These are phyloP conservation scores for Dovyalis caffra DNA, from an alignment of 345 rosid genomes.

Conservation along the genomic window DNA sequence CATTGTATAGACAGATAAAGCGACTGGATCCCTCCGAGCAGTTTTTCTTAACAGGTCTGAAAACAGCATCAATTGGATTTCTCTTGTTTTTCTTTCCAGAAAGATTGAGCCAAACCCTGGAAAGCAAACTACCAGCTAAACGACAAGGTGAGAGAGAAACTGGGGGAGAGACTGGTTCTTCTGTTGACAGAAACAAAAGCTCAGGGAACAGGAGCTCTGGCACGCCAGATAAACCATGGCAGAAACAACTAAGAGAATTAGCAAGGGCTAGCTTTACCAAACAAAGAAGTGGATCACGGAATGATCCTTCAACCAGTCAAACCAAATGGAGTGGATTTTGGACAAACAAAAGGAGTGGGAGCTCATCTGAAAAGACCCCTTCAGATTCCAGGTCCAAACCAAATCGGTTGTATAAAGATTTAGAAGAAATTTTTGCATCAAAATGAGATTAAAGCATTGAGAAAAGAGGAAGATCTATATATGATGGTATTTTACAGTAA, in stretches of 20 bases:
- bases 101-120: slow-evolving; percentile 40
- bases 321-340: slow-evolving; percentile 71
- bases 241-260: slow-evolving; percentile 69
- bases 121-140: slow-evolving; percentile 41
- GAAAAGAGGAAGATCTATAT: not conserved
- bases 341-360: slow-evolving; percentile 60
- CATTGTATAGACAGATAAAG: slow-evolving; percentile 64
- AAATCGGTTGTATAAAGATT: slow-evolving; percentile 63
- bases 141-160: slow-evolving; percentile 28
- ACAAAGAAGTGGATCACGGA: slow-evolving; percentile 42
- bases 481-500: no score
- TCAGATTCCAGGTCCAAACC: slow-evolving; percentile 56
- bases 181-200: slow-evolving; percentile 45
- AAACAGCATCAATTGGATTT: slow-evolving; percentile 59
- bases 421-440: slow-evolving; percentile 83
- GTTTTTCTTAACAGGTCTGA: slow-evolving; percentile 55
- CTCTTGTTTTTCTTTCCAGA: slow-evolving; percentile 52
- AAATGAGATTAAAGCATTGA: slow-evolving; percentile 33
- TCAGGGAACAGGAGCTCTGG: slow-evolving; percentile 67
- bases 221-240: slow-evolving; percentile 61
- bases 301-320: slow-evolving; percentile 71
- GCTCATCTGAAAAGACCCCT: slow-evolving; percentile 50
- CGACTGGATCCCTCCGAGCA: slow-evolving; percentile 48
- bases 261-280: slow-evolving; percentile 74
- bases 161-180: slow-evolving; percentile 29